phyloP scores from a whole-genome alignment of 2,329 filamentous ascomycete species.

The Ceratocystis cubensis region DNA sequence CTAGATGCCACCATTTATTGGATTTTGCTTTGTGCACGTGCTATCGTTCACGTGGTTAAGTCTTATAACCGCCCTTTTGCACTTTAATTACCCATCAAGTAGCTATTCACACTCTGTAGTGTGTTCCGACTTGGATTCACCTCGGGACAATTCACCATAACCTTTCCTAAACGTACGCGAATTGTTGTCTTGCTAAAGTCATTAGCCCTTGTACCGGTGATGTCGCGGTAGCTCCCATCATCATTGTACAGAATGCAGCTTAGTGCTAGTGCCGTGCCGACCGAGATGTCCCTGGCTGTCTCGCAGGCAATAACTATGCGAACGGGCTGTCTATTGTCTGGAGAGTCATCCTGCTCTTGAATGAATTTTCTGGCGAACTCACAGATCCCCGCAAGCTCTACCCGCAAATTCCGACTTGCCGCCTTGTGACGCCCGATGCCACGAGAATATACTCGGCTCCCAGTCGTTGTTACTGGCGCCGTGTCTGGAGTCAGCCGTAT shows the following conservation, averaged over 20 bases:
- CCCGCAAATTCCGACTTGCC: slow-evolving; percentile 71
- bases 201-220: slow-evolving; percentile 21
- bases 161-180: slow-evolving; percentile 63
- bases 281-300: slow-evolving; percentile 65
- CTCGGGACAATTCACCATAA: slow-evolving; percentile 65
- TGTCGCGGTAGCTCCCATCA: slow-evolving; percentile 36
- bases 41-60: too few species aligned
- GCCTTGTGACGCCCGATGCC: slow-evolving; percentile 59
- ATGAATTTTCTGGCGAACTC: slow-evolving; percentile 35
- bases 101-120: slow-evolving; percentile 83
- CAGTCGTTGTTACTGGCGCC: slow-evolving; percentile 34
- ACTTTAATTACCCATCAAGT: slow-evolving; percentile 53
- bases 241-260: slow-evolving; percentile 62
- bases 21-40: too few species aligned
- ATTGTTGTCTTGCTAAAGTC: slow-evolving; percentile 62
- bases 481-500: slow-evolving; percentile 30
- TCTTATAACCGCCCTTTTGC: neutral
- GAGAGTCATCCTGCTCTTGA: neutral
- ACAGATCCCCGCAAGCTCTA: slow-evolving; percentile 51
- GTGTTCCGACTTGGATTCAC: slow-evolving; percentile 76
- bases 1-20: too few species aligned
- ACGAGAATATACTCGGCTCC: slow-evolving; percentile 30
- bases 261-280: slow-evolving; percentile 64
- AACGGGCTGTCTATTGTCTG: neutral
- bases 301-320: slow-evolving; percentile 54